Evolutionary conservation across 306 rosid genomes (phyloP).

Genomic region (Begonia loranthoides): DNA sequence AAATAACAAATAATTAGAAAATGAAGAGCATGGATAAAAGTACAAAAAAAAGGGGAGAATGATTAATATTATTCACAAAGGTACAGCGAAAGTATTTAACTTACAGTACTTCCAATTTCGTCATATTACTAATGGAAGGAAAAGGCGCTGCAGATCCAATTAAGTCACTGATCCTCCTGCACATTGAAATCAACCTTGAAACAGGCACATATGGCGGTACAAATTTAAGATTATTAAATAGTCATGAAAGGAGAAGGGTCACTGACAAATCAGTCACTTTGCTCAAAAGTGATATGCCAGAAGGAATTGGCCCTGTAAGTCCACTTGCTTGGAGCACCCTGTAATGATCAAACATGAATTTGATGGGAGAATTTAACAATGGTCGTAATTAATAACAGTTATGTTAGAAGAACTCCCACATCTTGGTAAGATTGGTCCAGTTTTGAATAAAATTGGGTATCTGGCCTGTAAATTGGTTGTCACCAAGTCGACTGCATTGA

Average conservation of each 20-base stretch:
- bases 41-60: too few species aligned
- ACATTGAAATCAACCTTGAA: conserved; percentile 1
- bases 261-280: conserved; percentile 45
- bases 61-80: neutral
- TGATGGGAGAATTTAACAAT: neutral
- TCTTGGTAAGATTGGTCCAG: conserved; percentile 29
- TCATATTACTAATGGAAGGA: conserved; percentile 27
- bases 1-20: neutral
- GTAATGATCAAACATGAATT: conserved; percentile 10
- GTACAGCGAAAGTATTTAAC: neutral
- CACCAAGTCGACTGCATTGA: conserved; percentile 47
- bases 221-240: neutral
- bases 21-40: too few species aligned
- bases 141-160: conserved; percentile 31
- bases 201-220: neutral
- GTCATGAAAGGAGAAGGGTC: neutral
- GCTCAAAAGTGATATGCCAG: conserved; percentile 21
- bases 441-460: conserved; percentile 39
- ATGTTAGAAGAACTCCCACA: conserved; percentile 21
- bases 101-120: conserved; percentile 21
- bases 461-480: conserved; percentile 35
- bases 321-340: conserved; percentile 58
- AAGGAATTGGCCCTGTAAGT: conserved; percentile 60
- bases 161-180: conserved; percentile 66
- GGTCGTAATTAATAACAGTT: neutral